Conservation (phyloP, 169 alveolate genomes). For the Plasmodium inui region DNA sequence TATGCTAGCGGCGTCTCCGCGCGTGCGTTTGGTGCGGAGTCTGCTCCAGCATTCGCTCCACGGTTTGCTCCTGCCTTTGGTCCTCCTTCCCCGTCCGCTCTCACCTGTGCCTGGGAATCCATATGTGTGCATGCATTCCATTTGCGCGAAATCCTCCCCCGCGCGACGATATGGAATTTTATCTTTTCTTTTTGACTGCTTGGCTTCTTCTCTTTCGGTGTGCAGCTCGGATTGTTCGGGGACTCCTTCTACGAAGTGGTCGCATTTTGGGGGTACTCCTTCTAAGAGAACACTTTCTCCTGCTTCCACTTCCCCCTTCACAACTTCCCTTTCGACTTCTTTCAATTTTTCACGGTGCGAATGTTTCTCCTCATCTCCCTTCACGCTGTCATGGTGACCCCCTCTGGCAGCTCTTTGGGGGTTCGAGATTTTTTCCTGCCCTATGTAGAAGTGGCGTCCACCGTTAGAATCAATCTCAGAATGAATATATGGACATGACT, state of each 20-base stretch:
- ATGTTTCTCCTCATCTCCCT: neutral
- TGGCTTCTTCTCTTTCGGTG: neutral
- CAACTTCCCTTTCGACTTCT: neutral
- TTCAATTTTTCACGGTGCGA: neutral
- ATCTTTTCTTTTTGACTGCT: neutral
- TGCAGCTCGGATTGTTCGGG: neutral
- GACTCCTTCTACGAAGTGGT: neutral
- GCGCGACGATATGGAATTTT: neutral
- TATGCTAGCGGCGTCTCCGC: neutral
- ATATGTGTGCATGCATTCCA: neutral
- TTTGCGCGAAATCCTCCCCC: neutral
- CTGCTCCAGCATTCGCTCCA: too few species aligned
- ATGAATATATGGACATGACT: neutral
- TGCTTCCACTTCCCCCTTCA: neutral
- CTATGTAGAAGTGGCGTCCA: neutral
- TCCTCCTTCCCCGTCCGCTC: too few species aligned
- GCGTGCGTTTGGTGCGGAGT: neutral
- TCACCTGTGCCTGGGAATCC: neutral
- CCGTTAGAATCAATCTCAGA: neutral
- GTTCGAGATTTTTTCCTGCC: neutral
- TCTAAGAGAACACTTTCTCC: neutral
- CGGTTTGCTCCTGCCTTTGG: too few species aligned
- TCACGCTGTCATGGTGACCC: neutral
- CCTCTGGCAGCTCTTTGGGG: neutral
- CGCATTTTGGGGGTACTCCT: neutral